Evolutionary conservation across 768 basidiomycete genomes (phyloP), one percentile per base, ranked within the genome.

Genomic region (Phylloporus sp.): DNA sequence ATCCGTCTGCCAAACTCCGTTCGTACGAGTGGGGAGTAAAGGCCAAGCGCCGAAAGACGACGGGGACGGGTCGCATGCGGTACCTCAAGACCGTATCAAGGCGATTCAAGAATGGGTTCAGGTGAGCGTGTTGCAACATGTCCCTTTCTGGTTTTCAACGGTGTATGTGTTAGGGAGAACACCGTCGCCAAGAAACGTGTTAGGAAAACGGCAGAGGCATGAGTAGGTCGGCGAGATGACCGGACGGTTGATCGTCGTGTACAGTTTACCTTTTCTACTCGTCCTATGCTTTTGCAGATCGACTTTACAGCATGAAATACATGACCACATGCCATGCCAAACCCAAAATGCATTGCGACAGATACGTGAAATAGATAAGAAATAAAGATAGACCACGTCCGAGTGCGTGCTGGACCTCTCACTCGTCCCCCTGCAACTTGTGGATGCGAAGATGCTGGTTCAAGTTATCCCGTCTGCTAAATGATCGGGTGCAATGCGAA

Each of bases 1-100:
- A 93, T 77, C 97, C 97, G 40, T 76, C 92, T 50, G 95, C 97
- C 49, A 98, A 91, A 76, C 75, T 95, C 64, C 85, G 95, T 67
- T 94, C 91, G 65, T 98, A 85, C 74, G 89, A 97, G 76, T 98
- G 97, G 97, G 93, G 94, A 60, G 81, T 85, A 71, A 99, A 99
- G 83, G 97, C 97, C 49, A 97, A 98, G 85, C 88, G 97, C 75
- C 88, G 95, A 85, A 97, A 95, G 86, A 98, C 95, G 43, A 97
- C 97, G 53, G 97, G 97, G 54, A 95, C 95, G 59, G 95, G 95
- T 59, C 81, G 95, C 67, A 97, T 97, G 94, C 76, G 79, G 54
- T 85, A 93, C 81, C 80, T 98, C 73, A 97, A 94, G 80, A 72
- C 79, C 47, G 95, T 98, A 38, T 85, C 88, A 63, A 84, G 95